Conservation (phyloP, 495 filamentous ascomycete genomes). For the Aspergillus sclerotiicarbonarius region DNA sequence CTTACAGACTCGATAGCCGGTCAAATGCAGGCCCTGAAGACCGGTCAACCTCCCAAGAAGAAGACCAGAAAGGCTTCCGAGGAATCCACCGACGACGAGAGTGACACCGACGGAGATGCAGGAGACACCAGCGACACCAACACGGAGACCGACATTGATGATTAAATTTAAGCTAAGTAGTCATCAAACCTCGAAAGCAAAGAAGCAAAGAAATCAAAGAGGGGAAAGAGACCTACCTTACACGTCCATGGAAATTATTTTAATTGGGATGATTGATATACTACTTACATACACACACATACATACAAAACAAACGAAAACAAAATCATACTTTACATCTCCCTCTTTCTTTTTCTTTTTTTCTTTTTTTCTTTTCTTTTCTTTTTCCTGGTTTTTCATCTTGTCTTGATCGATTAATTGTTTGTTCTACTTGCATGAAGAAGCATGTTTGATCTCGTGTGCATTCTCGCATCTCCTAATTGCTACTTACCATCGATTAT, state of each 20-base stretch:
- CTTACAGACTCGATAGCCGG: constrained; percentile 83
- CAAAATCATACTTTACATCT: background rate
- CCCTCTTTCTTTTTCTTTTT: background rate
- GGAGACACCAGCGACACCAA: constrained; percentile 75
- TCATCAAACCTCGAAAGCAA: background rate
- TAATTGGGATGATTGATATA: constrained; percentile 4
- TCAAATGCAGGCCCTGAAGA: constrained; percentile 88
- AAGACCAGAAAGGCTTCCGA: constrained; percentile 58
- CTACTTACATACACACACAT: background rate
- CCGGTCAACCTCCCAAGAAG: constrained; percentile 56
- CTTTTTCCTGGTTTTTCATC: no score
- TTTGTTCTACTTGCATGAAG: background rate
- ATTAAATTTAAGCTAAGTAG: constrained; percentile 23
- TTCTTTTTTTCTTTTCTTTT: background rate
- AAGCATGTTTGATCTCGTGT: background rate
- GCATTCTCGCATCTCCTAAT: no score
- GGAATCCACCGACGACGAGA: constrained; percentile 71
- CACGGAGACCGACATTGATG: constrained; percentile 73
- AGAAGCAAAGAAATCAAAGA: constrained; percentile 4
- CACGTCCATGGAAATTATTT: background rate
- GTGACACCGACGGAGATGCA: constrained; percentile 83
- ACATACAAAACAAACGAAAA: background rate
- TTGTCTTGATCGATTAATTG: no score
- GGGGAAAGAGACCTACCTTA: background rate
- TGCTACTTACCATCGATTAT: background rate